Evolutionary conservation across 108 stramenopile genomes (phyloP).

Genomic region (Nitzschia sp.): DNA sequence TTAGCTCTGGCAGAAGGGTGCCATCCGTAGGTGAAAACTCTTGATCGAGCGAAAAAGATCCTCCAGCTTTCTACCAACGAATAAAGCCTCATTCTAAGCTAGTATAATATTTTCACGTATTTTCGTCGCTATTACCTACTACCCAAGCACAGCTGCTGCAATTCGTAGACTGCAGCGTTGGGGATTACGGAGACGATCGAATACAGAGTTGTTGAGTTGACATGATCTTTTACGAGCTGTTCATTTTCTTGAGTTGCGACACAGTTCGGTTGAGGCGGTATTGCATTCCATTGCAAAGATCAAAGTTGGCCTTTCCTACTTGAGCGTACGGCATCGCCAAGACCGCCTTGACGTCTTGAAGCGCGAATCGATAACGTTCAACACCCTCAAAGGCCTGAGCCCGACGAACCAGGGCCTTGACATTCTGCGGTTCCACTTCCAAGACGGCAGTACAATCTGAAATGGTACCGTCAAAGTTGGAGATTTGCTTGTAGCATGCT

Average conservation of each 20-base stretch:
- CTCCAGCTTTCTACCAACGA: too few relatives aligned
- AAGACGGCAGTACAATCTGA: constrained; percentile 95
- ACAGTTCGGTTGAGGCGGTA: constrained; percentile 96
- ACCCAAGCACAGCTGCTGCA: too few relatives aligned
- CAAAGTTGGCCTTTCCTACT: constrained; percentile 93
- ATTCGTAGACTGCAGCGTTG: too few relatives aligned
- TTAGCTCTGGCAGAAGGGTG: too few relatives aligned
- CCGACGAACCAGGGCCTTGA: constrained; percentile 97
- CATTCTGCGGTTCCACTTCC: constrained; percentile 94
- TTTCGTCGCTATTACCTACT: too few relatives aligned
- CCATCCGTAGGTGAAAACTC: too few relatives aligned
- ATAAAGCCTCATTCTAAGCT: too few relatives aligned
- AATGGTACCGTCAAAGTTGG: constrained; percentile 97
- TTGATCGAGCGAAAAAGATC: too few relatives aligned
- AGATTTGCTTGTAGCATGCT: constrained; percentile 99
- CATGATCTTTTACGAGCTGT: constrained; percentile 20
- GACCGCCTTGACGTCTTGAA: constrained; percentile 97
- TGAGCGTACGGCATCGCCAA: constrained; percentile 83
- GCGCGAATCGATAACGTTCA: constrained; percentile 93
- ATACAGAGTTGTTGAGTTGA: too few relatives aligned
- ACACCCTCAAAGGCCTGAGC: constrained; percentile 99
- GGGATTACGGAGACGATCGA: too few relatives aligned
- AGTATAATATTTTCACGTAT: too few relatives aligned
- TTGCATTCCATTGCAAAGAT: constrained; percentile 92
- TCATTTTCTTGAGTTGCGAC: constrained; percentile 53